Evolutionary conservation across 768 basidiomycete species (phyloP).

Genomic region (Hericium rajendrae): DNA sequence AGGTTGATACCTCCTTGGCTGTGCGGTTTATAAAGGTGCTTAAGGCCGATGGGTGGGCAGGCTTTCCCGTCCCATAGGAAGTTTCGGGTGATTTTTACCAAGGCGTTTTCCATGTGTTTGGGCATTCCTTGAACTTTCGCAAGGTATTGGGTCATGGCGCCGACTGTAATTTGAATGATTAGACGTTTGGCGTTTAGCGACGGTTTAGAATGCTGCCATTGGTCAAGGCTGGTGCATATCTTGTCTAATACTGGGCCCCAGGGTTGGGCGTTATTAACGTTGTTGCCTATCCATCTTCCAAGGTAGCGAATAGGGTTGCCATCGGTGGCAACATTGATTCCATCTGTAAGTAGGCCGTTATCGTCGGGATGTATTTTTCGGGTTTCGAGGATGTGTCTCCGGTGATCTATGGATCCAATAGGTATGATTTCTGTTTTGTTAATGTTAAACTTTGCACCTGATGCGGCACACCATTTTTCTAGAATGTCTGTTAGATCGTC

Average conservation of each 20-base stretch:
- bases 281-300: constrained; percentile 4
- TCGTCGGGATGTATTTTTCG: background rate
- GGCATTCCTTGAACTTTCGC: constrained; percentile 22
- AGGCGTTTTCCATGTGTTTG: background rate
- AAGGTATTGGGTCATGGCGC: constrained; percentile 19
- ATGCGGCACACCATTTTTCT: constrained; percentile 29
- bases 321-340: background rate
- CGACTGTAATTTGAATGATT: constrained; percentile 17
- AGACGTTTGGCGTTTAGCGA: constrained; percentile 11
- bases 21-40: background rate
- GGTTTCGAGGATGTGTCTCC: background rate
- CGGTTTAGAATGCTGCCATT: constrained; percentile 3
- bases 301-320: background rate
- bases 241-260: constrained; percentile 7
- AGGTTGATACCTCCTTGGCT: constrained; percentile 6
- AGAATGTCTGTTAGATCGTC: constrained; percentile 21
- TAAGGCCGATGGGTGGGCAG: background rate
- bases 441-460: constrained; percentile 33
- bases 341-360: background rate
- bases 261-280: background rate
- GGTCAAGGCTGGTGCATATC: background rate
- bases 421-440: constrained; percentile 32
- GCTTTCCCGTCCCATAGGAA: constrained; percentile 14
- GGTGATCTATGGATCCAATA: constrained; percentile 17
- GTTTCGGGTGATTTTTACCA: background rate